Conservation (phyloP, 2,329 filamentous ascomycete species). For the Fonsecaea nubica region DNA sequence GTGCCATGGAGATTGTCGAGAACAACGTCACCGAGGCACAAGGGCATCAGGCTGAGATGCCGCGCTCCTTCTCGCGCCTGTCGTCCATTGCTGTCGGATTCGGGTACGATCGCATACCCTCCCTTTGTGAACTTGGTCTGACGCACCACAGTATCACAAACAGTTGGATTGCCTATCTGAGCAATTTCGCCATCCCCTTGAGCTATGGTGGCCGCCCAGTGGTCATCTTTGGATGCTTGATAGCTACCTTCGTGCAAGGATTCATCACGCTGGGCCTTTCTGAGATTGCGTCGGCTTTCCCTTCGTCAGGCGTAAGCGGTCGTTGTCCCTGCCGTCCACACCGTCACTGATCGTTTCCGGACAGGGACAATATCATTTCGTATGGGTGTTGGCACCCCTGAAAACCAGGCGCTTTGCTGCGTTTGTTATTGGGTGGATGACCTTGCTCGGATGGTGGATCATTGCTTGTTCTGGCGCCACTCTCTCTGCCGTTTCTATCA, state of each 20-base stretch:
- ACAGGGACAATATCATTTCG: conserved; percentile 33
- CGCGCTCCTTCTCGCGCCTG: conserved; percentile 37
- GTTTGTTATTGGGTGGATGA: conserved; percentile 42
- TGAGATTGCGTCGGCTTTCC: conserved; percentile 42
- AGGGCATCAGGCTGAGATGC: conserved; percentile 34
- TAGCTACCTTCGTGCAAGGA: conserved; percentile 38
- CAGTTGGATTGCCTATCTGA: conserved; percentile 44
- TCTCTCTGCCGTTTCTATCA: conserved; percentile 31
- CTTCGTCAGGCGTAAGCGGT: conserved; percentile 34
- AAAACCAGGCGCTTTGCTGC: conserved; percentile 20
- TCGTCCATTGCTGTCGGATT: conserved; percentile 43
- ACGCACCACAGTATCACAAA: conserved; percentile 42
- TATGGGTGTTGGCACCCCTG: conserved; percentile 37
- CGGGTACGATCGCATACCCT: neutral
- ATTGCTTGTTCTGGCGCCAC: conserved; percentile 33
- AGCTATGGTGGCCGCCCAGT: conserved; percentile 41
- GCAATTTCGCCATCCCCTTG: conserved; percentile 38
- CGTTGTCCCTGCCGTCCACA: neutral
- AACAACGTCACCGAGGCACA: conserved; percentile 27
- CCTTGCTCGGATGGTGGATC: conserved; percentile 40
- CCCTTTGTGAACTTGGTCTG: too few species aligned
- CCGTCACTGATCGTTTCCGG: neutral
- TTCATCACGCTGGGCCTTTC: conserved; percentile 41
- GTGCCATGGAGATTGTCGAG: neutral
- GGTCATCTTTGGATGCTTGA: conserved; percentile 40